These are phyloP conservation scores for Endotrypanum monterogeii DNA, from an alignment of 208 protist species.

Conservation along the genomic window DNA sequence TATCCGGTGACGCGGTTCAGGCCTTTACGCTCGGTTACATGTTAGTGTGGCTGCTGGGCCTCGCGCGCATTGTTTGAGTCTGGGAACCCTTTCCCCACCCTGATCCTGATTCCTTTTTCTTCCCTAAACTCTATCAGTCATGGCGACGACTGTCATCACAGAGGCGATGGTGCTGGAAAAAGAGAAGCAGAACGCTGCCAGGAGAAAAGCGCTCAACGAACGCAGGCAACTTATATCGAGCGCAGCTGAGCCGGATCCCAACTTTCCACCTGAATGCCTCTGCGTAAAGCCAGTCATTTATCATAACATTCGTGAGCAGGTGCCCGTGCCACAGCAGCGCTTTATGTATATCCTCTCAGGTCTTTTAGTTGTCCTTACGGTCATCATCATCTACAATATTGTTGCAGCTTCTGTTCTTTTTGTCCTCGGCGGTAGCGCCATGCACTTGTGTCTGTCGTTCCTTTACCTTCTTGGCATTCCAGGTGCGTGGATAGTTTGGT, in stretches of 20 bases:
- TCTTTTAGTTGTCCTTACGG: slow-evolving; percentile 64
- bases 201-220: slow-evolving; percentile 44
- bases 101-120: background rate
- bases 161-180: slow-evolving; percentile 79
- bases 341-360: slow-evolving; percentile 85
- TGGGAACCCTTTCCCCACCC: background rate
- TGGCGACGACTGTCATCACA: slow-evolving; percentile 36
- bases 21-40: no score
- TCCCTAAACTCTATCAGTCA: background rate
- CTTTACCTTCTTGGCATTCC: slow-evolving; percentile 82
- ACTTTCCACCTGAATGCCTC: slow-evolving; percentile 84
- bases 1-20: no score
- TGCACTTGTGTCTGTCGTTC: slow-evolving; percentile 85
- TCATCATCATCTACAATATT: slow-evolving; percentile 84
- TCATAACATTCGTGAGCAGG: slow-evolving; percentile 81
- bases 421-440: slow-evolving; percentile 45
- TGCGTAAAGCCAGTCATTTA: slow-evolving; percentile 86
- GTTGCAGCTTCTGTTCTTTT: slow-evolving; percentile 53
- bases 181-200: slow-evolving; percentile 63
- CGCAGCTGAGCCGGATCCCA: slow-evolving; percentile 53
- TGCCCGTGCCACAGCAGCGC: slow-evolving; percentile 67
- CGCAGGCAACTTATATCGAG: slow-evolving; percentile 32
- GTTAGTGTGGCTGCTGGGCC: no score
- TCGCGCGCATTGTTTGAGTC: no score
- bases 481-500: slow-evolving; percentile 81